phyloP scores from a whole-genome alignment of 75 land plant species.

The Selaginella tamariscina region DNA sequence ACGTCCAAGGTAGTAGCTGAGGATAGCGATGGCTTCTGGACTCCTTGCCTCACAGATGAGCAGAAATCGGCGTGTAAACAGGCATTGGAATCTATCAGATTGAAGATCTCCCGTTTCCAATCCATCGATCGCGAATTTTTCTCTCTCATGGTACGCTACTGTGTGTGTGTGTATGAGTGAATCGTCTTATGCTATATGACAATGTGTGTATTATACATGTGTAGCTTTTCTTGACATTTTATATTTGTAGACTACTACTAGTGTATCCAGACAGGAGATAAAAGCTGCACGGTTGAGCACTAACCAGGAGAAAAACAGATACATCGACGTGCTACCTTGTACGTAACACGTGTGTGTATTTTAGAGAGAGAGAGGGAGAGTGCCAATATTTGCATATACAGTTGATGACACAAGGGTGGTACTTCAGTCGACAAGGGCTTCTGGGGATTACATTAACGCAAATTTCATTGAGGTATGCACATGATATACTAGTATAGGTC shows the following conservation, averaged over 20 bases:
- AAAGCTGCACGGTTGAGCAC: constrained; percentile 33
- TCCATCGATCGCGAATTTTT: neutral
- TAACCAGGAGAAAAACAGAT: constrained; percentile 59
- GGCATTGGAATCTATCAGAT: neutral
- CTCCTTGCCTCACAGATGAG: neutral
- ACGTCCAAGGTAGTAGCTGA: neutral
- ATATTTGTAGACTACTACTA: too few species aligned
- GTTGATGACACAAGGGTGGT: constrained; percentile 74
- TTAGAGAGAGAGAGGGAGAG: neutral
- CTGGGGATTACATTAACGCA: constrained; percentile 77
- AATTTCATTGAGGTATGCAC: constrained; percentile 62
- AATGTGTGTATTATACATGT: too few species aligned
- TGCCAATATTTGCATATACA: constrained; percentile 14
- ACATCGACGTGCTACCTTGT: constrained; percentile 78
- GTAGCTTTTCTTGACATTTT: too few species aligned
- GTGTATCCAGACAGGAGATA: too few species aligned
- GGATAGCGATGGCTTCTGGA: neutral
- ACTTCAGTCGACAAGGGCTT: constrained; percentile 36
- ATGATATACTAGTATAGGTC: neutral
- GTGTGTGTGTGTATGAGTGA: too few species aligned
- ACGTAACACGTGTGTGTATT: neutral
- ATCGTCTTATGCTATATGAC: too few species aligned
- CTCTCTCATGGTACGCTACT: neutral
- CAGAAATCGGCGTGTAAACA: neutral
- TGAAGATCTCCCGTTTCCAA: neutral